Base-by-base conservation (phyloP, 1,284 basidiomycete genomes). In the Ceratobasidium sp. region DNA sequence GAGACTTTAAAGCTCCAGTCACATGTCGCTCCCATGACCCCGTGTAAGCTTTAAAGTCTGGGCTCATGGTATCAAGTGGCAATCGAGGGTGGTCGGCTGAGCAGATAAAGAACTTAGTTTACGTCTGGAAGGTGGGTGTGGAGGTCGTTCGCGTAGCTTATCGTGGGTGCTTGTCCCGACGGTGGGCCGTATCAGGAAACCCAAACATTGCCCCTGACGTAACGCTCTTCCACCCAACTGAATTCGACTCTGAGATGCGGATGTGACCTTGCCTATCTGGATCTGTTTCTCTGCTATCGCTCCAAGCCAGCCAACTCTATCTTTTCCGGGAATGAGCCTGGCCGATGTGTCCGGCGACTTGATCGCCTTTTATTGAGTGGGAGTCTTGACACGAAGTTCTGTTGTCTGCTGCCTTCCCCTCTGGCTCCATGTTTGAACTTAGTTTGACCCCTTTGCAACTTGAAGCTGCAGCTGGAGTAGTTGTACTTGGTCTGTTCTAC, bases 71-170 rank as follows among this genome's bases (percentile, higher is more conserved):
- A 35, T 23, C 30, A 18, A 8, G 14, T n/a, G 28, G 30, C 54
- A 35, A 57, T 32, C 54, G 21, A 57, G 28, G 21, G 50, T 26
- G 16, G 30, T 57, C 54, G 54, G 54, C 54, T 57, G 28, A 14
- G 38, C 18, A 14, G 30, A 21, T 6, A 4, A 38, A 35, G 26
- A 28, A 11, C 50, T 26, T 7, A 9, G 23, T 54, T 54, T 54
- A 54, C 50, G 50, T 54, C 7, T 54, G 3, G 26, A 14, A 9
- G 5, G 18, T 16, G 30, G 18, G 54, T 35, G 54, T 57, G 54
- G 54, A 57, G 54, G 54, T 38, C 9, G 28, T 18, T 35, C 43
- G n/a, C n/a, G n/a, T n/a, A 8, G 54, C 30, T 35, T 38, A 57
- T 5, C 18, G n/a, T n/a, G n/a, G n/a, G n/a, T n/a, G n/a, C n/a